Base-by-base conservation (phyloP, 169 alveolate species). In the Plasmodium adleri region DNA sequence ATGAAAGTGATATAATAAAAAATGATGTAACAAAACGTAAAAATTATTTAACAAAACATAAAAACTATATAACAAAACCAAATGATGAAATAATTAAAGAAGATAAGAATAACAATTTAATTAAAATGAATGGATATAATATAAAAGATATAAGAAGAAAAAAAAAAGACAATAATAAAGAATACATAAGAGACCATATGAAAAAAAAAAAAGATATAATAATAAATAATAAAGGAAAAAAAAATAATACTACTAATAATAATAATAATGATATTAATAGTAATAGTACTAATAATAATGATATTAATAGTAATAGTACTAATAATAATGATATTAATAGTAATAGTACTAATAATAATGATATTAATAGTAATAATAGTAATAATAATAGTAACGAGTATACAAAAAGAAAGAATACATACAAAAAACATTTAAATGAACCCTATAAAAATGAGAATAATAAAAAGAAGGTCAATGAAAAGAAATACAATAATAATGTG, bases 111-210 rank as follows among this genome's bases (percentile, higher is more conserved):
- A 72, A 54, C 22, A 12, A 22, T 72, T 49, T 72, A 50, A 60
- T 45, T 13, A 76, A 50, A 43, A 58, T 32, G 32, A 47, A 28
- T 47, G 75, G 58, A 56, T 43, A 63, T 45, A 64, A 50, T 49
- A 60, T 13, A 24, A 47, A 49, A 39, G 63, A 52, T 49, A 70
- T 15, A 45, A 56, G 22, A 60, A 80, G 70, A 68, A 80, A 80
- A 68, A 80, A 80, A 43, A 62, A 76, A 24, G 88, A 74, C 39
- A 60, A 47, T 26, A 75, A 75, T 54, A 63, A 75, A 56, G 88
- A 75, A 45, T 56, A 63, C 47, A 15, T 43, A 75, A 80, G 58
- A 67, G 90, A 28, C 15, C 54, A 76, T 70, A 7, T 59, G 7
- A 76, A 76, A 76, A 76, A 28, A 50, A 67, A 54, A 32, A 62